phyloP scores from a whole-genome alignment of 225 moss, liverwort and hornwort species.

The Pseudisothecium myosuroides region DNA sequence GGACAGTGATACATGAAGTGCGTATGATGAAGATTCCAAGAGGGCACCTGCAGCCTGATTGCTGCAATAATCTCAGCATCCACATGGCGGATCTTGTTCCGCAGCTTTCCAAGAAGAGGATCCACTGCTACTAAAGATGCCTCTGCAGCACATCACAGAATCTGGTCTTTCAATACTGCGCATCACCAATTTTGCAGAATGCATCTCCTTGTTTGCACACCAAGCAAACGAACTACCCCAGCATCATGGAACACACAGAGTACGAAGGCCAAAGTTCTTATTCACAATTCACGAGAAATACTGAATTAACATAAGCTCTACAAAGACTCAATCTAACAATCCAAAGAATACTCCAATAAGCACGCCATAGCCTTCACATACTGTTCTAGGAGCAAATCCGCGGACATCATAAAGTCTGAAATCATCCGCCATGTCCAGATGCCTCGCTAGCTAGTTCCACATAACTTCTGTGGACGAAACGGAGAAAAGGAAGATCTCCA shows the following conservation, averaged over 20 bases:
- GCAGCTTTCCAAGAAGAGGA: constrained; percentile 82
- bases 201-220: not conserved
- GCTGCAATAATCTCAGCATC: constrained; percentile 95
- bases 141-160: constrained; percentile 44
- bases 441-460: not conserved
- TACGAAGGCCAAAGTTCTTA: not conserved
- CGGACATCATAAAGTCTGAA: not conserved
- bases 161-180: not conserved
- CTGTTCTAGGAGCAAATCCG: not conserved
- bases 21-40: not conserved
- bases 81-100: constrained; percentile 93
- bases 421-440: not conserved
- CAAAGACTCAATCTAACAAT: not conserved
- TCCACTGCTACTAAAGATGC: constrained; percentile 93
- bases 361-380: not conserved
- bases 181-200: not conserved
- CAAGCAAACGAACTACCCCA: not conserved
- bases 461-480: not conserved
- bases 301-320: not conserved
- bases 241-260: not conserved
- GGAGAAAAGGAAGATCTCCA: not conserved
- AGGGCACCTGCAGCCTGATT: constrained; percentile 83
- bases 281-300: not conserved
- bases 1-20: not conserved
- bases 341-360: not conserved